phyloP scores from a whole-genome alignment of 768 basidiomycete species.

The Lactarius sp. region DNA sequence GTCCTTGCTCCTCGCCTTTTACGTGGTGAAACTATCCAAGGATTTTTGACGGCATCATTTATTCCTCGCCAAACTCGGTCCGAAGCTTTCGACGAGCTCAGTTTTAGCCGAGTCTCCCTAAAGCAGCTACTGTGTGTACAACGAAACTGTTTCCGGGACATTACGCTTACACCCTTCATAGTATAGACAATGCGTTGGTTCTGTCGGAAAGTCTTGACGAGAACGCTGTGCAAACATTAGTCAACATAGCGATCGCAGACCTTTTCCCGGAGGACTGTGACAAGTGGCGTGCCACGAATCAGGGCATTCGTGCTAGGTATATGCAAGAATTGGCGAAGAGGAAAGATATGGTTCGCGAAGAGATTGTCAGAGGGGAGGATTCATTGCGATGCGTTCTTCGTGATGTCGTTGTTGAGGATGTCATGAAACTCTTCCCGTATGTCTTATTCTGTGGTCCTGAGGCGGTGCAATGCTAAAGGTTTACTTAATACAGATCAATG shows the following conservation, averaged over 20 bases:
- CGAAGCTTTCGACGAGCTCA: accelerated
- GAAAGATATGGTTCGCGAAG: neutral
- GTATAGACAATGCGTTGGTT: neutral
- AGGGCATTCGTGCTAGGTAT: neutral
- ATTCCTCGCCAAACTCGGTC: neutral
- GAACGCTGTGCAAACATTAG: neutral
- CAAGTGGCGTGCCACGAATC: neutral
- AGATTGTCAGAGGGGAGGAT: neutral
- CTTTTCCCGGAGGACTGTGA: neutral
- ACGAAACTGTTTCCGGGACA: conserved; percentile 1
- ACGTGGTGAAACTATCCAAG: conserved; percentile 26
- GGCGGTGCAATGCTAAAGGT: neutral
- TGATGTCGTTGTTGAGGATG: neutral
- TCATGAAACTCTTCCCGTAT: conserved; percentile 3
- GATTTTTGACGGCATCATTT: conserved; percentile 3
- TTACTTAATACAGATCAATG: conserved; percentile 5
- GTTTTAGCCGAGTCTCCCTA: neutral
- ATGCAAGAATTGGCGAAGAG: neutral
- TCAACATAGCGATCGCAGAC: neutral
- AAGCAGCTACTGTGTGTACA: conserved; percentile 1
- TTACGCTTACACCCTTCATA: neutral
- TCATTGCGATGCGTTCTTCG: neutral
- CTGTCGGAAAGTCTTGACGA: conserved; percentile 8
- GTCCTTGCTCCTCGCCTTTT: conserved; percentile 5
- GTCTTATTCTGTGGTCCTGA: neutral